Evolutionary conservation across 257 asterid species (phyloP), one percentile per base, ranked within the genome.

Genomic region (Nicotiana tomentosiformis): DNA sequence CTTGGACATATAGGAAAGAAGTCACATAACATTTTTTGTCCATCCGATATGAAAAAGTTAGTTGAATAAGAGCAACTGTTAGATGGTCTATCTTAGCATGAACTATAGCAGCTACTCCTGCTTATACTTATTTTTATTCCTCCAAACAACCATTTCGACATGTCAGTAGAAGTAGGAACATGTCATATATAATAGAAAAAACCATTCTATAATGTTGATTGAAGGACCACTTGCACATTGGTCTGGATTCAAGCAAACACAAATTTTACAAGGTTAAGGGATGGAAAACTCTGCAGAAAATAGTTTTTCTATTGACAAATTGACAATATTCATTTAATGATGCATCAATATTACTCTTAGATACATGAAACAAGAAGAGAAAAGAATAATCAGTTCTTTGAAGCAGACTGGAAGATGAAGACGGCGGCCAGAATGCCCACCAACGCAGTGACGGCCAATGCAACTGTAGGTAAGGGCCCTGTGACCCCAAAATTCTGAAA

Each of bases 401-500:
- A 92, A 35, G 96, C 95, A 64, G 98, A 95, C 82, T 95, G 98
- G 91, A 95, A 93, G 87, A 95, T 95, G 91, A 95, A 92, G 80
- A 95, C 84, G 15, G 98, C 95, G 5, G 98, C 88, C 58, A 95
- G 81, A 84, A 86, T 91, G 29, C 98, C 98, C 70, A 91, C 97
- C 89, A 95, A 84, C 80, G 89, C 92, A 65, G 98, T 90, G 46
- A 92, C 95, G 8, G 90, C 97, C 85, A 93, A 84, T 43, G 92
- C 92, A 68, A 82, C 92, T 8, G 90, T 85, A 2, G 91, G 92
- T 51, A 88, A 66, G 39, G 92, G 91, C 29, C 82, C 18, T 10
- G 88, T 78, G 29, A 86, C 87, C 77, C 90, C 92, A 33, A 89
- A 89, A 80, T 89, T 89, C 92, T 89, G 89, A 43, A 86, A 84